Evolutionary conservation across 108 stramenopile genomes (phyloP), one percentile per base, ranked within the genome.

Genomic region (Aurantiochytrium sp.): DNA sequence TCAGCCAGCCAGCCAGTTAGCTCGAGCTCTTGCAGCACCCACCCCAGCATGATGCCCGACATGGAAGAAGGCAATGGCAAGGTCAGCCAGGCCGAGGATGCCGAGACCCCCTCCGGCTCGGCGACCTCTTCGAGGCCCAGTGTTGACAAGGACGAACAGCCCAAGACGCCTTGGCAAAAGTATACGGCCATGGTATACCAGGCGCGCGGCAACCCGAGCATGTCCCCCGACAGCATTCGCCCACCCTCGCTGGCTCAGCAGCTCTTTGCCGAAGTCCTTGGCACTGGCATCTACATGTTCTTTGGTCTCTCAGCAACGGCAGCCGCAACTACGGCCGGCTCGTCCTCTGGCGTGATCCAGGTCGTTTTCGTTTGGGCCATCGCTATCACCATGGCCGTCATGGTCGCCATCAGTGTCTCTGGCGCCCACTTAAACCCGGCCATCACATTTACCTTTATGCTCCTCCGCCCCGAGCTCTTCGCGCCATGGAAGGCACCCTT

Each of bases 331-430:
- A 93, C 90, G 88, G 90, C 88, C 6, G 91, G 64, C 64, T 5
- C 92, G 87, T 88, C 91, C 6, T 72, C 92, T n/a, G 94, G 93
- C 4, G 89, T 95, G 16, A 93, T 91, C 3, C 93, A 93, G 88
- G 90, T 95, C 87, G 94, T 93, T 6, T 88, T 91, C 5, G 93
- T 93, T 19, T 95, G 95, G 95, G 69, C 90, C 55, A 91, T 94
- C 88, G 95, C 93, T 35, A 93, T 95, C 19, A 91, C 95, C 0
- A 60, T 93, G 10, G 95, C 92, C 47, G 93, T 95, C 89, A 69
- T 88, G 29, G 89, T 92, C 6, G 92, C 93, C 5, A 93, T 91
- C 18, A 58, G 87, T 21, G 43, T 91, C 8, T 87, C 76, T 14
- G 91, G 89, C 18, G 91, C 89, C 25, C 89, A 87, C 47, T 87